These are phyloP conservation scores for Williopsis jadinii DNA, from an alignment of 1,139 yeast species.

Conservation along the genomic window DNA sequence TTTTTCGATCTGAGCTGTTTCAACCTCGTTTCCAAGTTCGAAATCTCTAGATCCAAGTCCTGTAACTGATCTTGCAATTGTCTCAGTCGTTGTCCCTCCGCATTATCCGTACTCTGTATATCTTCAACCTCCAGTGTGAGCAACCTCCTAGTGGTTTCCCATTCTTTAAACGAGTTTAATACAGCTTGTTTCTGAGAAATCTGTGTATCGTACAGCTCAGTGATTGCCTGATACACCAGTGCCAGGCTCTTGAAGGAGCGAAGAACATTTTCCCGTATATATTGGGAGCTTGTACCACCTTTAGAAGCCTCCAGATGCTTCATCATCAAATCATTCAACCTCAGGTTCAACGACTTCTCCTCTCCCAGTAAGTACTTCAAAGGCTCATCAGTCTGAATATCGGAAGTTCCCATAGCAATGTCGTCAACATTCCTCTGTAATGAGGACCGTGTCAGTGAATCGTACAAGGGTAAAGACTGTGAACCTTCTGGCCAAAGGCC, in stretches of 20 bases:
- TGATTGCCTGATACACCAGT: constrained; percentile 34
- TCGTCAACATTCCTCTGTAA: not conserved
- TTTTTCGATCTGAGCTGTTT: constrained; percentile 33
- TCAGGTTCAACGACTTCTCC: constrained; percentile 12
- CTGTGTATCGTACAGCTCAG: constrained; percentile 43
- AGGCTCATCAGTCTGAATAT: constrained; percentile 3
- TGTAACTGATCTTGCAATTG: constrained; percentile 33
- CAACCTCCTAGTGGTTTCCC: constrained; percentile 37
- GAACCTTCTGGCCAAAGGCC: constrained; percentile 2
- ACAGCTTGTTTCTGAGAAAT: constrained; percentile 27
- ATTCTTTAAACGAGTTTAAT: constrained; percentile 31
- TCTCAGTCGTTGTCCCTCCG: constrained; percentile 39
- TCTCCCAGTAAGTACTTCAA: constrained; percentile 14
- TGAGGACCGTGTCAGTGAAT: not conserved
- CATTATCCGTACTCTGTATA: constrained; percentile 36
- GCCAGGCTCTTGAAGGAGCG: constrained; percentile 13
- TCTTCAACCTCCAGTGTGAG: constrained; percentile 33
- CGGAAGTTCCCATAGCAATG: not conserved
- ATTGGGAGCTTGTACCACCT: constrained; percentile 16
- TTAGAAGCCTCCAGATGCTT: constrained; percentile 13
- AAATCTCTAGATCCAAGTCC: constrained; percentile 39
- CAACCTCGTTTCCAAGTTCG: constrained; percentile 34
- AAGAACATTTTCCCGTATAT: constrained; percentile 12
- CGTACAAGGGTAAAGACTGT: not conserved
- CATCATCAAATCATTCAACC: constrained; percentile 11